phyloP scores from a whole-genome alignment of 371 early-diverging fungal genomes.

The Rhizomucor pusillus region DNA sequence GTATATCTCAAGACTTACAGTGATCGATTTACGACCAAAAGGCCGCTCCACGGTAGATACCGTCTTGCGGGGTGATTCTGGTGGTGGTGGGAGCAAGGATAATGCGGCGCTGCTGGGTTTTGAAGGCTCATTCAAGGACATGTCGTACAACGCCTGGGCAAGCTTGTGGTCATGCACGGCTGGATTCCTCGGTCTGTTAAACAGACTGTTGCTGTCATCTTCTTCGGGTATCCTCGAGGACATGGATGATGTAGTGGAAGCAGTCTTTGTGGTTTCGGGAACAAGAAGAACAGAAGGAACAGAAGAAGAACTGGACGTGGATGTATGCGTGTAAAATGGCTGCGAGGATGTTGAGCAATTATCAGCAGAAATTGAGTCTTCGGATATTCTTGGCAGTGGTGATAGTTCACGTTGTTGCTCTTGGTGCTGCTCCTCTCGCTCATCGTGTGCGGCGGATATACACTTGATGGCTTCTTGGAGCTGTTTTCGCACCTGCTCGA shows the following conservation, averaged over 20 bases:
- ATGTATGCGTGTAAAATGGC: too few relatives aligned
- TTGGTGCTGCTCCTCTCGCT: neutral
- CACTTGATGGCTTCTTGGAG: constrained; percentile 21
- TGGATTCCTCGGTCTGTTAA: too few relatives aligned
- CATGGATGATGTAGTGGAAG: constrained; percentile 3
- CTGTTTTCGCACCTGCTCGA: constrained; percentile 23
- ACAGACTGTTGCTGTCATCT: constrained; percentile 10
- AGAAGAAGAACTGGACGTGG: neutral
- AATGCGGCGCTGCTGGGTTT: too few relatives aligned
- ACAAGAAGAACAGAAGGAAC: neutral
- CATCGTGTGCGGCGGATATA: neutral
- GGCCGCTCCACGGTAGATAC: neutral
- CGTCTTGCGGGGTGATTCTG: neutral
- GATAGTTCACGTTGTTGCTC: constrained; percentile 3
- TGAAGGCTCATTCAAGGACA: too few relatives aligned
- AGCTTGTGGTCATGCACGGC: too few relatives aligned
- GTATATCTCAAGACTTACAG: neutral
- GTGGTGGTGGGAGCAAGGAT: neutral
- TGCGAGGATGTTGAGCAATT: too few relatives aligned
- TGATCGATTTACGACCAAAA: constrained; percentile 1
- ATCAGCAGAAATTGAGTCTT: too few relatives aligned
- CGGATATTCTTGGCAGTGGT: neutral
- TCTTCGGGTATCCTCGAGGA: constrained; percentile 21
- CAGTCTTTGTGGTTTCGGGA: constrained; percentile 12
- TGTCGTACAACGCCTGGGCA: too few relatives aligned